Percentiles rank a stretch among this genome's conserved stretches.
Evolutionary conservation across 2,329 filamentous ascomycete species (phyloP).

Genomic region (Pseudogymnoascus destructans): DNA sequence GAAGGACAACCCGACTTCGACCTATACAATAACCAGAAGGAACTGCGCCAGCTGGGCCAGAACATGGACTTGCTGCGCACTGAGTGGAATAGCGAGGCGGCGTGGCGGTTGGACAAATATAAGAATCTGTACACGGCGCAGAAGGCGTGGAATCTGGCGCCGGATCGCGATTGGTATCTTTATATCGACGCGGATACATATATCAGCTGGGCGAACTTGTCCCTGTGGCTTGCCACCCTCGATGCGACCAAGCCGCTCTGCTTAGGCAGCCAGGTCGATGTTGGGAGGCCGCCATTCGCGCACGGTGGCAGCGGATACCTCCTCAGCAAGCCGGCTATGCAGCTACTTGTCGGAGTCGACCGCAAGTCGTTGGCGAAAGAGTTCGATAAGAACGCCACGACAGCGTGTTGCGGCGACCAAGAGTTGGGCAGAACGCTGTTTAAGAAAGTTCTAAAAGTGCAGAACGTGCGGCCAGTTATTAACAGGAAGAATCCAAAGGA

Average conservation of each 20-base stretch:
- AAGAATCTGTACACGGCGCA: slow-evolving; percentile 48
- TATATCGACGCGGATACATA: slow-evolving; percentile 48
- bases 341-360: slow-evolving; percentile 32
- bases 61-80: slow-evolving; percentile 25
- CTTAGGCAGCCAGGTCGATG: slow-evolving; percentile 36
- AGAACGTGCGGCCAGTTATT: slow-evolving; percentile 38
- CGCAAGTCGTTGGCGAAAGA: slow-evolving; percentile 17
- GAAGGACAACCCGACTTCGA: slow-evolving; percentile 38
- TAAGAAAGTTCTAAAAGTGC: slow-evolving; percentile 32
- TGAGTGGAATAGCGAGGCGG: slow-evolving; percentile 23
- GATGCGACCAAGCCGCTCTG: slow-evolving; percentile 34
- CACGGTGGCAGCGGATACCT: slow-evolving; percentile 45
- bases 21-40: slow-evolving; percentile 29
- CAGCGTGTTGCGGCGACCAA: slow-evolving; percentile 39
- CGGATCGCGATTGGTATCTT: slow-evolving; percentile 44
- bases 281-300: slow-evolving; percentile 34
- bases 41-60: slow-evolving; percentile 34
- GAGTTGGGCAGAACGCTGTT: slow-evolving; percentile 36
- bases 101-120: slow-evolving; percentile 47
- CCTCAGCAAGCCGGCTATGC: slow-evolving; percentile 39
- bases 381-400: slow-evolving; percentile 32
- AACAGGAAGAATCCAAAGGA: slow-evolving; percentile 42
- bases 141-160: slow-evolving; percentile 37
- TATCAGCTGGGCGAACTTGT: slow-evolving; percentile 39
- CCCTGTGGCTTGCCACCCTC: slow-evolving; percentile 34